Percentiles rank a stretch among this genome's conserved stretches.
Evolutionary conservation across 371 early-diverging fungal species (phyloP).

Genomic region (Apophysomyces variabilis): DNA sequence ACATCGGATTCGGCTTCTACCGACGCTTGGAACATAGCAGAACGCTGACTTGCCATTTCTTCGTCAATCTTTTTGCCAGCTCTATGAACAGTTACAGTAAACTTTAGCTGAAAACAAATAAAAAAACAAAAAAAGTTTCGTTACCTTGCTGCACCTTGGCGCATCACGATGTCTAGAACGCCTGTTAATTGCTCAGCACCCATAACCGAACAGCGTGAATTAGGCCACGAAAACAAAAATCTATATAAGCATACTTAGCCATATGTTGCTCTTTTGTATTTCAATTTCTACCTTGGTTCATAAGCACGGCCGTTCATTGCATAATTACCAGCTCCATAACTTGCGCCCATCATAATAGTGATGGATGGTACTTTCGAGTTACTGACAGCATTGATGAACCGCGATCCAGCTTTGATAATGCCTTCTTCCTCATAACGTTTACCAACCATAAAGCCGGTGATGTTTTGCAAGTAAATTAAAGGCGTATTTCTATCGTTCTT

Average conservation of each 20-base stretch:
- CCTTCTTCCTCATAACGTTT: slow-evolving; percentile 77
- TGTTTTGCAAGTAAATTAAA: slow-evolving; percentile 73
- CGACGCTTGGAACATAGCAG: slow-evolving; percentile 63
- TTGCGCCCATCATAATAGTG: slow-evolving; percentile 77
- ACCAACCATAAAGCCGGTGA: slow-evolving; percentile 69
- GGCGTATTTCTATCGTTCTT: slow-evolving; percentile 57
- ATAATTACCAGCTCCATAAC: slow-evolving; percentile 84
- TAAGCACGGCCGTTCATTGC: slow-evolving; percentile 82
- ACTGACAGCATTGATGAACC: slow-evolving; percentile 79
- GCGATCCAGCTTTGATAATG: slow-evolving; percentile 78
- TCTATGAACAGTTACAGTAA: slow-evolving; percentile 22
- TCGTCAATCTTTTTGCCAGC: slow-evolving; percentile 61
- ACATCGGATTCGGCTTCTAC: slow-evolving; percentile 75
- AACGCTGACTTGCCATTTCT: slow-evolving; percentile 59
- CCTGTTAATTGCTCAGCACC: slow-evolving; percentile 77
- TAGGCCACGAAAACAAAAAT: slow-evolving; percentile 80
- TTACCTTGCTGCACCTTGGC: slow-evolving; percentile 70
- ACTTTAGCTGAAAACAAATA: no score
- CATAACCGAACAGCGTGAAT: slow-evolving; percentile 80
- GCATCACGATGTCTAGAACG: slow-evolving; percentile 74
- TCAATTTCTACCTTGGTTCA: slow-evolving; percentile 56
- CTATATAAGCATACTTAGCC: slow-evolving; percentile 19
- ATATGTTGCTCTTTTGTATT: neutral
- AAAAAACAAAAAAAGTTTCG: neutral
- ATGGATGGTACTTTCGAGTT: slow-evolving; percentile 77